Evolutionary conservation across 1,284 basidiomycete species (phyloP).

Genomic region (Taiwanofungus camphoratus): DNA sequence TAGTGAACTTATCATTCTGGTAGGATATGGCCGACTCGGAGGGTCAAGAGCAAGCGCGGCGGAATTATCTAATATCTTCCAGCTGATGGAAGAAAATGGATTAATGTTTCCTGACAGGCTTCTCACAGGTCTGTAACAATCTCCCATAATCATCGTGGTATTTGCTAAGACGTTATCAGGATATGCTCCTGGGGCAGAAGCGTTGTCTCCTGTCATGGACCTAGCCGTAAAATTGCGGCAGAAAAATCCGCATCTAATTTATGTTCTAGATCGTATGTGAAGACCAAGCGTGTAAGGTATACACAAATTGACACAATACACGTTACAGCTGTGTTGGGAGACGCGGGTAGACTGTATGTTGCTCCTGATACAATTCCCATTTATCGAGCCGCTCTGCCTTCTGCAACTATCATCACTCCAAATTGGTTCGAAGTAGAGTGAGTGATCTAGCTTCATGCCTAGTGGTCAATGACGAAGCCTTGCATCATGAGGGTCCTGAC

Average conservation of each 20-base stretch:
- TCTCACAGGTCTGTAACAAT: conserved; percentile 53
- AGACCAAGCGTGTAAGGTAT: too few relatives aligned
- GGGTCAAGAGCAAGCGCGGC: conserved; percentile 69
- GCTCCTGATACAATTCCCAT: conserved; percentile 84
- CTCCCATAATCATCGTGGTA: not conserved
- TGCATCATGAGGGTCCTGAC: conserved; percentile 62
- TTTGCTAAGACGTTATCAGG: conserved; percentile 35
- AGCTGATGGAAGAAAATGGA: conserved; percentile 62
- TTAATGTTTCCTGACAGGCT: conserved; percentile 60
- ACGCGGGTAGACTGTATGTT: conserved; percentile 86
- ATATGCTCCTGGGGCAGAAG: conserved; percentile 85
- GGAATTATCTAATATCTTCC: conserved; percentile 66
- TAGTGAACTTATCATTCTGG: not conserved
- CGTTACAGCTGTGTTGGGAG: conserved; percentile 77
- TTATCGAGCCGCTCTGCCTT: conserved; percentile 75
- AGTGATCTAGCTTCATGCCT: conserved; percentile 26
- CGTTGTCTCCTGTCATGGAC: conserved; percentile 61
- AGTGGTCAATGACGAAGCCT: conserved; percentile 1
- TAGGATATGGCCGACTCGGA: conserved; percentile 74
- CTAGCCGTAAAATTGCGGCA: conserved; percentile 59
- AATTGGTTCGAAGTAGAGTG: conserved; percentile 99
- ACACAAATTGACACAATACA: not conserved
- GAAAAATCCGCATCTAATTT: conserved; percentile 60
- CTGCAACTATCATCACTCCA: conserved; percentile 90
- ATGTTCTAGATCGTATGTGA: conserved; percentile 83